Base-by-base conservation (phyloP, 139 green algal species). In the Chlorella sp. region DNA sequence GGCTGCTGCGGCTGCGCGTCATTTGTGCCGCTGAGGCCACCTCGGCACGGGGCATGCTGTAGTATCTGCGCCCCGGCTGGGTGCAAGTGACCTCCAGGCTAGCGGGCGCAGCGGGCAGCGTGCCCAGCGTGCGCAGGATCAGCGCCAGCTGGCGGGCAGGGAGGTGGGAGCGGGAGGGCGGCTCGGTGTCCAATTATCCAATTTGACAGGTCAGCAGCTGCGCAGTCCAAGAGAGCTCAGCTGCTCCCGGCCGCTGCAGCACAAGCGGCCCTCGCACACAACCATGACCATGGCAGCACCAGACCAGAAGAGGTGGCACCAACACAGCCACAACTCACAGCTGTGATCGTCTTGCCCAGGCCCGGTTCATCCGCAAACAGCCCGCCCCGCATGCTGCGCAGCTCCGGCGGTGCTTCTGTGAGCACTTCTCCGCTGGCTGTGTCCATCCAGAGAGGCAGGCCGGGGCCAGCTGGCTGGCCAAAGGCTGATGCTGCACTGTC, bases 361-460 rank as follows among this genome's bases (percentile, higher is more conserved):
- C 96, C 96, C 12, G 96, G 96, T 74, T 98, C 96, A 74, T 98
- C 96, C 72, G 96, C 98, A 57, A 98, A 94, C 57, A 99, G 87
- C 18, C 96, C 96, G 2, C 96, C 96, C 16, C 83, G 72, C 25
- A 94, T 87, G 71, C 96, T 92, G 1, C 4, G 56, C 69, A 92
- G 30, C 0, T n/a, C 26, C 6, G 91, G 89, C 4, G 92, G 89
- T 25, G 81, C 60, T 13, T 91, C 86, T 6, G 80, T n/a, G 1
- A 30, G 28, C 62, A 94, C 23, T 16, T 86, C 73, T 0, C 94
- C 93, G 12, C 80, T 92, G 16, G 85, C 83, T 56, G 78, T 81
- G 70, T 90, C 84, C 1, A 79, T 73, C 64, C 86, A 92, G 3
- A 92, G 47, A 11, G 69, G 69, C 36, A 85, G 67, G 20, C 80